Conservation (phyloP, 768 basidiomycete species). For the Hemileccinum rubropunctum region DNA sequence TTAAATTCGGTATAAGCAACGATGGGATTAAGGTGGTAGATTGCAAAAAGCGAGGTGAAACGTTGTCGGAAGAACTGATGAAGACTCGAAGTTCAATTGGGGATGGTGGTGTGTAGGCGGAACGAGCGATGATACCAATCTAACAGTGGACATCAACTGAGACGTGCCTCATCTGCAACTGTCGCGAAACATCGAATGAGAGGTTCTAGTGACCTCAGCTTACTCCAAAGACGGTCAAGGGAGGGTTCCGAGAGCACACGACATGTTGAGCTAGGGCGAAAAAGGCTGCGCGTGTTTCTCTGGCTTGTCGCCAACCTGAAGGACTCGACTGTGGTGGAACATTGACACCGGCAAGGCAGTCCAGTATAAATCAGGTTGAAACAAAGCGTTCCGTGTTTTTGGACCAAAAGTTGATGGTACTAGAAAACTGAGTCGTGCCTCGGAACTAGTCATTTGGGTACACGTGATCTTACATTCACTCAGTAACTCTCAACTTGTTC, state of each 20-base stretch:
- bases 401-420: too few species aligned
- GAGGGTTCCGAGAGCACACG: background rate
- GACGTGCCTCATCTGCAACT: too few species aligned
- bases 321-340: background rate
- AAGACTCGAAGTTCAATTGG: background rate
- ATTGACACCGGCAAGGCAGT: too few species aligned
- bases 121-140: too few species aligned
- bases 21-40: background rate
- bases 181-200: too few species aligned
- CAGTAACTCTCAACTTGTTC: too few species aligned
- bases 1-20: background rate
- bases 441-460: too few species aligned
- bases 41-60: too few species aligned
- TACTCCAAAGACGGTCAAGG: constrained; percentile 1
- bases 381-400: too few species aligned
- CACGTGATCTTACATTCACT: too few species aligned
- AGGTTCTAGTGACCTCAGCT: background rate
- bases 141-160: too few species aligned
- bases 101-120: background rate
- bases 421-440: too few species aligned
- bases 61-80: background rate
- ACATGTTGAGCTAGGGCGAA: background rate
- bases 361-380: background rate
- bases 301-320: background rate
- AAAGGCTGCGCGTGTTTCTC: background rate